A percentile compares a stretch with the other conserved stretches of the same genome.
These are phyloP conservation scores for Symmetrospora coprosmae DNA, from an alignment of 768 basidiomycete species.

Conservation along the genomic window DNA sequence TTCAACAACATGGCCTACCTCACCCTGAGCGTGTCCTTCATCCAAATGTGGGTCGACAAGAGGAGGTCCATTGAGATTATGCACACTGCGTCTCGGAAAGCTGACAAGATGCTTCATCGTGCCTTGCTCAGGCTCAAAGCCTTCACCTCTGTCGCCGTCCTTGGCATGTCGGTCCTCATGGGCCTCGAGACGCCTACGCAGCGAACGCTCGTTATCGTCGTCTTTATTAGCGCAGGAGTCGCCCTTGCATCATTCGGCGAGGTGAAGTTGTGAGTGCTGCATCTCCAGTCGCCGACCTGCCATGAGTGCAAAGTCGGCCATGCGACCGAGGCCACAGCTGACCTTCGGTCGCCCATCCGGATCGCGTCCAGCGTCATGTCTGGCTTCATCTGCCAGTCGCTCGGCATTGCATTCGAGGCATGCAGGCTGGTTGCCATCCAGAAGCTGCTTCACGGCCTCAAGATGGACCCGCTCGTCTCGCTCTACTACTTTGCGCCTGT, in stretches of 20 bases:
- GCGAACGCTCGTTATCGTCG: conserved; percentile 64
- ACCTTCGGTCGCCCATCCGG: background rate
- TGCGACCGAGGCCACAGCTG: background rate
- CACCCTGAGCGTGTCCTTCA: conserved; percentile 79
- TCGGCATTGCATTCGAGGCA: conserved; percentile 81
- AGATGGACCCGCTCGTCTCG: conserved; percentile 94
- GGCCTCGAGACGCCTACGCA: conserved; percentile 75
- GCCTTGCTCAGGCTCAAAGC: conserved; percentile 45
- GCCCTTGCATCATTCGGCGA: conserved; percentile 82
- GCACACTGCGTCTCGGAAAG: background rate
- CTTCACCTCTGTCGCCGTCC: conserved; percentile 49
- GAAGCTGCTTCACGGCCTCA: conserved; percentile 78
- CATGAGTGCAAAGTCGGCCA: background rate
- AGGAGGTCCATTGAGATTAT: conserved; percentile 52
- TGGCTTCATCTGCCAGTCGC: conserved; percentile 75
- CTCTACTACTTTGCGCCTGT: conserved; percentile 89
- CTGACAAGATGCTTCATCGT: background rate
- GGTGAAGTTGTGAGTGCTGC: conserved; percentile 46
- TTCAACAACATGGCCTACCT: conserved; percentile 86
- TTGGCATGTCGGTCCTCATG: conserved; percentile 74
- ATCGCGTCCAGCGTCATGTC: conserved; percentile 45
- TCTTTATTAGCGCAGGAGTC: conserved; percentile 81
- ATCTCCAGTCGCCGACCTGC: background rate
- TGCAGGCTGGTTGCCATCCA: conserved; percentile 93
- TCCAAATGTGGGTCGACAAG: conserved; percentile 56